phyloP scores from a whole-genome alignment of 495 filamentous ascomycete genomes.

The Evansstolkia leycettana region DNA sequence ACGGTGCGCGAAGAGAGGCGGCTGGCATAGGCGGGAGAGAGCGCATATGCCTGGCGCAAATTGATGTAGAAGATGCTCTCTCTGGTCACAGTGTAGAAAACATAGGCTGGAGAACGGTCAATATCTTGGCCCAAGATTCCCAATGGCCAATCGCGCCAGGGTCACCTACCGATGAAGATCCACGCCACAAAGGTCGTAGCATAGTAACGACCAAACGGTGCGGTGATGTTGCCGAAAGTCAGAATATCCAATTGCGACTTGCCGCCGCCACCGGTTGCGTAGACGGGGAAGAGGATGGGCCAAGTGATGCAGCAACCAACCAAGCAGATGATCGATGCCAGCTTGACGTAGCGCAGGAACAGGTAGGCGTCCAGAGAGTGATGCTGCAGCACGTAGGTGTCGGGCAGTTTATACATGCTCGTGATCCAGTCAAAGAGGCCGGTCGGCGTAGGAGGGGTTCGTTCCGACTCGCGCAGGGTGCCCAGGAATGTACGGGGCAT shows the following conservation, averaged over 20 bases:
- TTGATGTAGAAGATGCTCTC: slow-evolving; percentile 94
- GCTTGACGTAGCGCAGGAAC: slow-evolving; percentile 73
- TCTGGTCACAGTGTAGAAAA: slow-evolving; percentile 80
- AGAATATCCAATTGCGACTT: slow-evolving; percentile 66
- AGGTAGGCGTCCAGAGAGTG: slow-evolving; percentile 85
- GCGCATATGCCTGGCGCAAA: slow-evolving; percentile 83
- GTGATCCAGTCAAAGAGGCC: slow-evolving; percentile 67
- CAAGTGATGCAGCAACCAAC: slow-evolving; percentile 73
- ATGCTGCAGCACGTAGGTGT: slow-evolving; percentile 76
- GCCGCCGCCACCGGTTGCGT: slow-evolving; percentile 54
- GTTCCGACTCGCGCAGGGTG: slow-evolving; percentile 52
- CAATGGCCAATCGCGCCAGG: no score
- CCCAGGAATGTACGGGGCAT: slow-evolving; percentile 81
- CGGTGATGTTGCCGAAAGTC: slow-evolving; percentile 56
- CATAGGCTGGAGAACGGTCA: slow-evolving; percentile 40
- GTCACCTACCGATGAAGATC: slow-evolving; percentile 54
- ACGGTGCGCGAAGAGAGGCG: slow-evolving; percentile 91
- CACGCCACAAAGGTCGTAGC: slow-evolving; percentile 64
- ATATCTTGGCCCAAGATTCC: neutral
- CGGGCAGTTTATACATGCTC: slow-evolving; percentile 65
- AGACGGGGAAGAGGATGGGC: slow-evolving; percentile 77
- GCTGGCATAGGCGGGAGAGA: slow-evolving; percentile 76
- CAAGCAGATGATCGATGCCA: slow-evolving; percentile 58
- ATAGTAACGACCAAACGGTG: slow-evolving; percentile 53
- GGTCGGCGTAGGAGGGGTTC: slow-evolving; percentile 52